Base-by-base conservation (phyloP, 1,284 basidiomycete genomes). In the Grifola frondosa region DNA sequence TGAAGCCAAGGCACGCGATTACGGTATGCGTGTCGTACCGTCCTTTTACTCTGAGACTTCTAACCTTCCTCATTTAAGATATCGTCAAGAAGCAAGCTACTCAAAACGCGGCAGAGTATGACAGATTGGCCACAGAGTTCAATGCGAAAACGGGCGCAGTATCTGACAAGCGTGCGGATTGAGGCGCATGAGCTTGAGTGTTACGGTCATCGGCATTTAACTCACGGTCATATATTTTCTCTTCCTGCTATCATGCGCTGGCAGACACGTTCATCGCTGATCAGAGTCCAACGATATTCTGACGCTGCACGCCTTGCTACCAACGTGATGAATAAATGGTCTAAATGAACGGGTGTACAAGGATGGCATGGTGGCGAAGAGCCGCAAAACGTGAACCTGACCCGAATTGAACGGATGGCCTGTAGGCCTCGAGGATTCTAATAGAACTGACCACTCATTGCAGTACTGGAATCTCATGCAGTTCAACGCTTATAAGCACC, bases 31-130 rank as follows among this genome's bases (percentile, higher is more conserved):
- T 5, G 11, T 20, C 31, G 21, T 24, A 23, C 11, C 10, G 9
- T 35, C 34, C 22, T 33, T 25, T 25, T 28, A 22, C 6, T 17
- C 6, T 36, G 8, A 9, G 12, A 13, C 10, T 11, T 11, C 31
- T 40, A 1, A 32, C 10, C 21, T 17, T 3, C 12, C 11, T 5
- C 16, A 2, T 3, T 26, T 4, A 49, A 89, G 88, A 81, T 26
- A 86, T 81, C n/a, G 66, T 93, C 47, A 91, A 91, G 74, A 86
- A 84, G 66, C 90, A 94, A 65, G 84, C 88, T 0, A 63, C 72
- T 3, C 84, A 89, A 57, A 89, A 91, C 57, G 81, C 79, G 2
- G 69, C 69, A 23, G 91, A 93, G 64, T 93, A 89, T 59, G 82
- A 91, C 68, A 74, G 88, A 38, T 77, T 94, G 41, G 84, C 89